A percentile compares a stretch with the other conserved stretches of the same genome.
Conservation (phyloP, 352 stramenopile species). For the Globisporangium paddicum region DNA sequence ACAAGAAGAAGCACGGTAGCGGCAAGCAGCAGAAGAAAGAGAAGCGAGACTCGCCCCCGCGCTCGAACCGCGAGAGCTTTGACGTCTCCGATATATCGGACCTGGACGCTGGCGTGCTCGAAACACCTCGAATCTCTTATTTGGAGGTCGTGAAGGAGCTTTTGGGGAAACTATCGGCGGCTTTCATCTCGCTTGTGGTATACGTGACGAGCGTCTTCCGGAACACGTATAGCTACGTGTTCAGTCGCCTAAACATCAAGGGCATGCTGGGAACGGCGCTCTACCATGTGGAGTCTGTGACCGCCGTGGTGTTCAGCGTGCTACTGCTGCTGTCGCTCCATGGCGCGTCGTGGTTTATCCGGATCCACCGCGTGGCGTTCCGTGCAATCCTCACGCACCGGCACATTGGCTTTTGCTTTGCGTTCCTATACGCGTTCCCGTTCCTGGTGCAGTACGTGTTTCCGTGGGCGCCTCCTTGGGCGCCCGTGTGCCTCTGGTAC, state of each 20-base stretch:
- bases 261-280: constrained; percentile 27
- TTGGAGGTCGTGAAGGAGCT: background rate
- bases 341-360: constrained; percentile 70
- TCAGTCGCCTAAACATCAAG: constrained; percentile 35
- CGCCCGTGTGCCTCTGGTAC: constrained; percentile 87
- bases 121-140: background rate
- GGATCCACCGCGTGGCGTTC: constrained; percentile 77
- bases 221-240: constrained; percentile 8
- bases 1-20: constrained; percentile 38
- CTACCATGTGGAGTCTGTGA: constrained; percentile 61
- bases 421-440: constrained; percentile 84
- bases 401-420: constrained; percentile 86
- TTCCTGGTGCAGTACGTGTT: constrained; percentile 87
- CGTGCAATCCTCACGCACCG: constrained; percentile 76
- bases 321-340: constrained; percentile 65
- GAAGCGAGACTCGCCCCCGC: constrained; percentile 38
- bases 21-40: constrained; percentile 45
- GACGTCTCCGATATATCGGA: constrained; percentile 24
- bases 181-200: background rate
- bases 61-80: constrained; percentile 29
- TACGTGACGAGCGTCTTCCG: background rate
- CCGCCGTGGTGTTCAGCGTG: constrained; percentile 64
- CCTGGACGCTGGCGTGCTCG: constrained; percentile 6
- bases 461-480: constrained; percentile 85
- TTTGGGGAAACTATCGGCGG: background rate